Evolutionary conservation across 306 rosid genomes (phyloP), one percentile per base, ranked within the genome.

Genomic region (Calophaca sinica): DNA sequence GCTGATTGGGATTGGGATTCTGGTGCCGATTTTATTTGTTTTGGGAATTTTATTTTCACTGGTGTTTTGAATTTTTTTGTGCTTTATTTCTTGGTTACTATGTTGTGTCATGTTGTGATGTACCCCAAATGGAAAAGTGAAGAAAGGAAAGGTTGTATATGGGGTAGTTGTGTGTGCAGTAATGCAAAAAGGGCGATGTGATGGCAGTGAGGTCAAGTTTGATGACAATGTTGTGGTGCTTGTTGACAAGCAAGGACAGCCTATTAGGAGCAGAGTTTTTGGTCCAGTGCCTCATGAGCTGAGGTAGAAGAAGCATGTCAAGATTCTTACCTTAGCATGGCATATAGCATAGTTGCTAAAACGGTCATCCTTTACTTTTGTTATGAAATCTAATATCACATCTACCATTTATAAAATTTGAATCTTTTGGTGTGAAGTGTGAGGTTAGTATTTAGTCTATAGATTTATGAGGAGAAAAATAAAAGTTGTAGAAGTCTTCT

Each of bases 151-250:
- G 61, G 91, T 88, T 38, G 93, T 92, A n/a, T 87, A 86, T 9
- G 97, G 85, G 3, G 96, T 92, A 28, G 93, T 92, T n/a, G 97
- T 92, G 42, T 89, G 89, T 2, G 96, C 96, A 0, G 93, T 93
- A 6, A 89, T 89, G 97, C 96, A 77, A 77, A 70, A 46, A 46
- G 93, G 97, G 50, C 87, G 96, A 0, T 92, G 93, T 39, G 96
- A 93, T 60, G 96, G 98, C 71, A 93, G 97, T 46, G 97, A 92
- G 87, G 96, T 92, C 79, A 90, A 80, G 89, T 90, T 92, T 77
- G 97, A 92, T 68, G 97, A 90, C 78, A 92, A 92, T 63, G 96
- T 90, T 4, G 97, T 90, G 38, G 94, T 92, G 28, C 89, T 90
- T 9, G 94, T 90, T 10, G 94, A 93, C 89, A 93, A 93, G 87